Conservation (phyloP, 495 filamentous ascomycete genomes). For the Podospora comata region DNA sequence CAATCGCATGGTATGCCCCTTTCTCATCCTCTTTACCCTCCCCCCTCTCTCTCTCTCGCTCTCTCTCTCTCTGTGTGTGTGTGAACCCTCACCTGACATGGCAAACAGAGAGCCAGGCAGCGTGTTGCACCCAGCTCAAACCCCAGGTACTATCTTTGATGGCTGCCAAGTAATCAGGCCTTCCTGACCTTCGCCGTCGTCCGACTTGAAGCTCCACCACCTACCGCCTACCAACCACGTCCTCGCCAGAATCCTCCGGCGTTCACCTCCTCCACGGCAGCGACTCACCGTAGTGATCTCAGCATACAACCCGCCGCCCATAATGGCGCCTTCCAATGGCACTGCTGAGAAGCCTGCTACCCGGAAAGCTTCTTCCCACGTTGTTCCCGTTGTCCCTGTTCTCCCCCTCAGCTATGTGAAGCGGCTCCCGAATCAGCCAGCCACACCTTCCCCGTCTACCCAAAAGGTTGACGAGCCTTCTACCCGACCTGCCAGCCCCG, state of each 20-base stretch:
- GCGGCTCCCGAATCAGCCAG: conserved; percentile 22
- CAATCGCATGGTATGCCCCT: conserved; percentile 7
- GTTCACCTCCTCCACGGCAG: neutral
- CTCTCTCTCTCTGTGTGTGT: too few species aligned
- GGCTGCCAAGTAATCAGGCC: conserved; percentile 24
- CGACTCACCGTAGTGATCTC: neutral
- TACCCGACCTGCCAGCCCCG: neutral
- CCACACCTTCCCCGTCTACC: conserved; percentile 6
- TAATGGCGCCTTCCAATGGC: conserved; percentile 31
- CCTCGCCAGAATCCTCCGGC: neutral
- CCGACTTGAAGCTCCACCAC: neutral
- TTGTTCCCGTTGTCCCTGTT: conserved; percentile 28
- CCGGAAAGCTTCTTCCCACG: conserved; percentile 18
- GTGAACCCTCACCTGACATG: neutral
- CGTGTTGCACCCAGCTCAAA: conserved; percentile 25
- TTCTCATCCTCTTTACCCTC: neutral
- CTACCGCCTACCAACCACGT: neutral
- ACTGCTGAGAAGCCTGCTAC: conserved; percentile 21
- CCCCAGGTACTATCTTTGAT: conserved; percentile 6
- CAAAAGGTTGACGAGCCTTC: conserved; percentile 11
- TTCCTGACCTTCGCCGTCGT: conserved; percentile 7
- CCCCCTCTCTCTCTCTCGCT: too few species aligned
- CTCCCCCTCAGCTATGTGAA: conserved; percentile 33
- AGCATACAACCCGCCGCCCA: conserved; percentile 1
- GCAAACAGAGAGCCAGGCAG: conserved; percentile 25